Evolutionary conservation across 192 early-diverging fungal genomes (phyloP), one percentile per base, ranked within the genome.

Genomic region (Haplosporangium gracile): DNA sequence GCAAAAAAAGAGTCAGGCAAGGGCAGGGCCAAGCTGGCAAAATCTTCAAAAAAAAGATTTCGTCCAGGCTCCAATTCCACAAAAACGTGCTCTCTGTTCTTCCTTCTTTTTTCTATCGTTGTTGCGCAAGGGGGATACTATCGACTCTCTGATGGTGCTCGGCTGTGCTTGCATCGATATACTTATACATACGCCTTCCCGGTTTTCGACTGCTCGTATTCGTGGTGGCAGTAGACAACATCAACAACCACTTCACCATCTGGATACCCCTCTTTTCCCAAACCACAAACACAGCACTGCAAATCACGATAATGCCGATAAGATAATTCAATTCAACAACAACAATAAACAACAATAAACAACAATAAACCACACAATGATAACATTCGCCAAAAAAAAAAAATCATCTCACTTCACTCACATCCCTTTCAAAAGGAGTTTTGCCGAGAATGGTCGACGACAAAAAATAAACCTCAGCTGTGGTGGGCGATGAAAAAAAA

Each of bases 231-330:
- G 3, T 51, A 51, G 2, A 22, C 49, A 51, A 51, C 49, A 51
- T 45, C 43, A 45, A 45, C 43, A 45, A 45, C 43, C 7, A 45
- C 42, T 43, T 43, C 42, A 43, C 43, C 43, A 45, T 45, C 43
- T 45, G 43, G 43, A 45, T 45, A 45, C 43, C 2, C 2, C 36
- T 36, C 36, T 36, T 36, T 36, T 36, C 36, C 2, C 43, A 45
- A 43, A 45, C 43, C 43, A 45, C 43, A 55, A 55, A 55, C 16
- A 55, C 51, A 53, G 22, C 53, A 57, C 20, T 63, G 29, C 60
- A 65, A 65, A 65, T 65, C 60, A 65, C 29, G 60, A 65, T 65
- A 65, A 32, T 32, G 24, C 60, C 29, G 60, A 65, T 65, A 65
- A 65, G 60, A 65, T 65, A 65, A 26, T 32, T 29, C 29, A 10